Base-by-base conservation (phyloP, 768 basidiomycete genomes). In the Lentinula raphanica region DNA sequence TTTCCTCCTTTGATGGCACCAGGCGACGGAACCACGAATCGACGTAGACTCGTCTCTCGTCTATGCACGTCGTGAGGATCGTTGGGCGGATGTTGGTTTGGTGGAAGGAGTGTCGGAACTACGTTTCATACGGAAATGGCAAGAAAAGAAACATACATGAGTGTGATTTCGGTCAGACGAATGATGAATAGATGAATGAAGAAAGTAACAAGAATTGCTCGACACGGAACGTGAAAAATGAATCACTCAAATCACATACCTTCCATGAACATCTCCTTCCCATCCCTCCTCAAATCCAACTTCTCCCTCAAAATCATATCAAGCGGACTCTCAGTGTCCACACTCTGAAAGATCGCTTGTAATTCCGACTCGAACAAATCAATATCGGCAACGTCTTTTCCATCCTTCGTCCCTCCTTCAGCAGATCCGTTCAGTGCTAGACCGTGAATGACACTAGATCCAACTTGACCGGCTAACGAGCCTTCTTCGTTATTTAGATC, bases 41-140 rank as follows among this genome's bases (percentile, higher is more conserved):
- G 45, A 23, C 23, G 31, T 19, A 9, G 49, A 17, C 35, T 61
- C 39, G 35, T 65, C 15, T 67, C 59, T 3, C 75, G 76, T 9
- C 78, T 65, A 38, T 73, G 65, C 29, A 71, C 40, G 1, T 60
- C 66, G 19, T 67, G 69, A 17, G 63, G 68, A 2, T 60, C 66
- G 19, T 67, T 69, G n/a, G 63, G 68, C 4, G 67, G 58, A 60
- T 81, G 79, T 23, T 68, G 63, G 49, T 78, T 86, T 5, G 88
- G 88, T 13, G 79, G 73, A 31, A 75, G 75, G 25, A 90, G 63
- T 42, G 62, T 64, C 12, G 85, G 87, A 3, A 88, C 88, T 89
- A 58, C 1, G 25, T 48, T n/a, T n/a, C n/a, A n/a, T n/a, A n/a
- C n/a, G n/a, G n/a, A n/a, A n/a, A n/a, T n/a, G n/a, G n/a, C n/a